Base-by-base conservation (phyloP, 352 stramenopile genomes). In the Phytophthora brassicae region DNA sequence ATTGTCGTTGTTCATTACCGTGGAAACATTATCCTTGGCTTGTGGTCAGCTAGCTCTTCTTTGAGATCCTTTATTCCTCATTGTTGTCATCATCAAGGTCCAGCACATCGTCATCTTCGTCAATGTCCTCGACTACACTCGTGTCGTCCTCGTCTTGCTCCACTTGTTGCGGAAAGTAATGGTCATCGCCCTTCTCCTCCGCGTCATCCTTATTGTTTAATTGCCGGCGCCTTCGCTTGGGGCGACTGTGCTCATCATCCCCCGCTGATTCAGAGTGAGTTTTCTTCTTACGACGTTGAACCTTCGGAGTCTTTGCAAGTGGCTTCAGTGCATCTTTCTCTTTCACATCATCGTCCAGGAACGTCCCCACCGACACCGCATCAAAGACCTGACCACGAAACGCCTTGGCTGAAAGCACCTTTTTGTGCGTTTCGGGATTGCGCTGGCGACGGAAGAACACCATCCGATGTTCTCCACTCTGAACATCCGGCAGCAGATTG, bases 391-490 rank as follows among this genome's bases (percentile, higher is more conserved):
- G 54, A 35, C 72, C 85, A 54, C 76, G 78, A 39, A 77, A 90
- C 1, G 79, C 79, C 55, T 81, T 88, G 12, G 75, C 79, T 0
- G 74, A 72, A 28, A 89, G 48, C n/a, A 69, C 58, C 35, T 65
- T 71, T 38, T 78, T 80, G 59, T 64, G 67, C 9, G 59, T 69
- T 17, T 69, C 51, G 6, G 59, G 45, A 19, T 82, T 68, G 12
- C 60, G 71, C 20, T 79, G 59, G n/a, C 75, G 81, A 36, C 73
- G 75, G 60, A 95, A 95, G 5, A 91, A 56, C 50, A 93, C 71
- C 46, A 92, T 47, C 1, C 86, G 82, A 47, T 93, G 80, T 31
- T 89, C 76, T 3, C 68, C 77, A 0, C 35, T 17, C 12, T 29
- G 59, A 19, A 64, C 79, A 54, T 75, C 65, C 6, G 83, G 71